A percentile compares a stretch with the other conserved stretches of the same genome.
Evolutionary conservation across 2,329 filamentous ascomycete species (phyloP).

Genomic region (Aspergillus niger): DNA sequence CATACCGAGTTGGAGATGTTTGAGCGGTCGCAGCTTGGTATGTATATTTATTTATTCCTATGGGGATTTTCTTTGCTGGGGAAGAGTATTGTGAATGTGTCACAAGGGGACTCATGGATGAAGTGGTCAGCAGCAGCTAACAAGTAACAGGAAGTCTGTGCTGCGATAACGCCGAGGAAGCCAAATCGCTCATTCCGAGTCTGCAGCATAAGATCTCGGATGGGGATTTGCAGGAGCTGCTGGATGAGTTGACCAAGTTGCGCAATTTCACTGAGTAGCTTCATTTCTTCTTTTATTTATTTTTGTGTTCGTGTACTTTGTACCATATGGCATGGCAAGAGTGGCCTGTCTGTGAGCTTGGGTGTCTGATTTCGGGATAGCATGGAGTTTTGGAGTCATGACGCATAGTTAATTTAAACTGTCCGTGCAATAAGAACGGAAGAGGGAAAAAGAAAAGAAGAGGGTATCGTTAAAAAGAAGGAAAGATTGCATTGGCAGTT

Average conservation of each 20-base stretch:
- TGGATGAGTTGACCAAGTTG: conserved; percentile 89
- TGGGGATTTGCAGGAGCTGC: conserved; percentile 80
- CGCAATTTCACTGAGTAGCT: conserved; percentile 50
- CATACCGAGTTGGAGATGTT: conserved; percentile 81
- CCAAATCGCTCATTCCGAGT: conserved; percentile 91
- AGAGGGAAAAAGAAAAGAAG: neutral
- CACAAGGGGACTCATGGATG: neutral
- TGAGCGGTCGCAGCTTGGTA: conserved; percentile 89
- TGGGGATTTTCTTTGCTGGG: neutral
- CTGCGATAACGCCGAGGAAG: conserved; percentile 90
- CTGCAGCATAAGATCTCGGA: conserved; percentile 87
- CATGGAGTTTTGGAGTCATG: conserved; percentile 19
- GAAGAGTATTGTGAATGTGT: neutral
- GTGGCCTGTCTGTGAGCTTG: neutral
- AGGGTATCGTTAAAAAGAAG: neutral
- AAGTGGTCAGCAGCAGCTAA: conserved; percentile 6
- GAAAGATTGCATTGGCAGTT: neutral
- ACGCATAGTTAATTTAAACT: neutral
- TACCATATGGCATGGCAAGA: neutral
- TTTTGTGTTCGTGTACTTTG: neutral
- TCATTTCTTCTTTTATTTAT: neutral
- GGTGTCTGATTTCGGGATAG: conserved; percentile 7
- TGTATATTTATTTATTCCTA: conserved; percentile 47
- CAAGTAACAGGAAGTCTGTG: conserved; percentile 76
- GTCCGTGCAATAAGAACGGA: neutral